Conservation (phyloP, 805 yeast genomes). For the Hyphopichia homilentoma region DNA sequence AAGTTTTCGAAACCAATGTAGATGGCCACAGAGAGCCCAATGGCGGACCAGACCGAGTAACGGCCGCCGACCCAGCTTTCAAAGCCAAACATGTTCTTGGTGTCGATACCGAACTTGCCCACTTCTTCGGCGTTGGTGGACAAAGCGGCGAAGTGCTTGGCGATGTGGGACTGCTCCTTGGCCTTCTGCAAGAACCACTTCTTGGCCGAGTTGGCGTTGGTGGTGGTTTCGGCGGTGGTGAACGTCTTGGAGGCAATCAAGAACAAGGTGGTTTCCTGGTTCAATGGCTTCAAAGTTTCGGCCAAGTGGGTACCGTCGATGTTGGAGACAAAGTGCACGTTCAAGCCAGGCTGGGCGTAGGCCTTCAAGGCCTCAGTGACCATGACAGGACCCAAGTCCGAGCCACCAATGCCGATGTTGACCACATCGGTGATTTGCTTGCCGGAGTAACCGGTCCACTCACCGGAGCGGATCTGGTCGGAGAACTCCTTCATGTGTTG, state of each 20-base stretch:
- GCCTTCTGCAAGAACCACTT: conserved; percentile 83
- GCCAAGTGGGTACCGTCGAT: conserved; percentile 98
- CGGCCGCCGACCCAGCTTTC: conserved; percentile 99
- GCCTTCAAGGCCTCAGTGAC: conserved; percentile 97
- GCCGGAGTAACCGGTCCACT: conserved; percentile 97
- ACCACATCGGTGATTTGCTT: conserved; percentile 90
- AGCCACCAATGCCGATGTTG: conserved; percentile 98
- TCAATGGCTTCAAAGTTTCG: conserved; percentile 72
- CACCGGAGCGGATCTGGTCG: conserved; percentile 84
- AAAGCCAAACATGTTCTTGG: conserved; percentile 97
- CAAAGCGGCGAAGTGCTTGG: conserved; percentile 96
- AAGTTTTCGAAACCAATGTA: conserved; percentile 96
- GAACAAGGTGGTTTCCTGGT: conserved; percentile 91
- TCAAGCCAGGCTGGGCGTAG: conserved; percentile 69
- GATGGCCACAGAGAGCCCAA: conserved; percentile 92
- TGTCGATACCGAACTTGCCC: conserved; percentile 92
- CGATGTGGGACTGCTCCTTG: conserved; percentile 66
- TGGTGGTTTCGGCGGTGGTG: conserved; percentile 97
- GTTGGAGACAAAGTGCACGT: conserved; percentile 93
- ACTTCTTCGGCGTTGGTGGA: conserved; percentile 93
- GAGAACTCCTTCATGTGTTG: conserved; percentile 97
- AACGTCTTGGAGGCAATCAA: conserved; percentile 95
- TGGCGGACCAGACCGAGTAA: conserved; percentile 99
- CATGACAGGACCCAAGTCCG: conserved; percentile 99
- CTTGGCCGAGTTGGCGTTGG: conserved; percentile 95